Evolutionary conservation across 1,284 basidiomycete species (phyloP).

Genomic region (Ceratobasidium sp.): DNA sequence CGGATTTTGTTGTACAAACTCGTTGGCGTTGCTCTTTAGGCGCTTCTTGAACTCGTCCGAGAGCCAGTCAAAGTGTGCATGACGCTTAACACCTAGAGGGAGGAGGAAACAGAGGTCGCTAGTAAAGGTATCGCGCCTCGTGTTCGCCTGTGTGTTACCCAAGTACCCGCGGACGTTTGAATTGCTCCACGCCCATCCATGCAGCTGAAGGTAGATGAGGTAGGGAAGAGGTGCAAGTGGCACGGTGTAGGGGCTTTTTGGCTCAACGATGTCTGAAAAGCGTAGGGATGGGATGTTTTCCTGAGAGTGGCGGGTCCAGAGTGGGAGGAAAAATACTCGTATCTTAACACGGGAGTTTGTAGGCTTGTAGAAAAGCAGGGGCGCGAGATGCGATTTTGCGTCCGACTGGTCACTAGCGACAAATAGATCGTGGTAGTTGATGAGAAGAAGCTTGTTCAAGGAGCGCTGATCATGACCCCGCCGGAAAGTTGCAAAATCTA

Average conservation of each 20-base stretch:
- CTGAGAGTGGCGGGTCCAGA: not conserved
- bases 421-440: not conserved
- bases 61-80: slow-evolving; percentile 4
- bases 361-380: not conserved
- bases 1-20: not conserved
- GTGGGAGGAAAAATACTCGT: not conserved
- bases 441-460: not conserved
- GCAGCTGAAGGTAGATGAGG: not conserved
- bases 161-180: not conserved
- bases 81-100: not conserved
- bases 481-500: slow-evolving; percentile 1
- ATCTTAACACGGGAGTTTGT: too few relatives aligned
- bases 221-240: not conserved
- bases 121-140: not conserved
- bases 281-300: not conserved
- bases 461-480: not conserved
- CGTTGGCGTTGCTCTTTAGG: not conserved
- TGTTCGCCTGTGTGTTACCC: not conserved
- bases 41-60: not conserved
- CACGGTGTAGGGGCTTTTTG: not conserved
- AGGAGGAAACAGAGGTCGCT: not conserved
- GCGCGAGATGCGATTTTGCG: not conserved
- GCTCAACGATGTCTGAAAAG: not conserved
- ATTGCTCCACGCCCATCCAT: slow-evolving; percentile 7
- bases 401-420: not conserved